Base-by-base conservation (phyloP, 192 early-diverging fungal species). In the Backusella macrospora region DNA sequence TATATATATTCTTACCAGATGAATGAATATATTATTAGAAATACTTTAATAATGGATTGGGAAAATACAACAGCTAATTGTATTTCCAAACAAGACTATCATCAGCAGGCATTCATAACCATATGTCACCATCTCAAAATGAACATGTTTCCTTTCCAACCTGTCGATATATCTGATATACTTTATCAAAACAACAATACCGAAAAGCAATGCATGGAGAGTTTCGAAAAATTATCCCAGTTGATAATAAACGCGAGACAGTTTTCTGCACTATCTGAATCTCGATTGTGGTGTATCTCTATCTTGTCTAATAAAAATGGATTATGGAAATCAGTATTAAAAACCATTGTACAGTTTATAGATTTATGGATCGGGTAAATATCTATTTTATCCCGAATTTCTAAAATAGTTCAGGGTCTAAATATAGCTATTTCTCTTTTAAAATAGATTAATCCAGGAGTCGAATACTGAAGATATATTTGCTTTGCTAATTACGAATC, bases 291-390 rank as follows among this genome's bases (percentile, higher is more conserved):
- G 37, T 71, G 70, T 21, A 15, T 71, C 18, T 52, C 34, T 1
- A 49, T 40, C 1, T 18, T 71, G 13, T 7, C 12, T 15, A 52
- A 39, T 42, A 34, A 39, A 7, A 29, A 39, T 39, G 48, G 47
- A 10, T 23, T 38, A 1, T 71, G 70, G 70, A 43, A 55, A 42
- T 71, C 70, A 15, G 49, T 71, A 26, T 21, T 71, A 71, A 71
- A 71, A 39, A 49, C 42, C 10, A 71, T 71, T 14, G 18, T 62
- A 12, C 70, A 71, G 49, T 71, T 71, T 43, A 52, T 34, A 29
- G 70, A 71, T 70, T 18, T 70, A 10, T 70, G 69, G 69, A 70
- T 55, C 48, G 34, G 47, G 69, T 70, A 70, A 69, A 16, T 47
- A 48, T n/a, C 21, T 38, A 38, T 1, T 9, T 16, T 13, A 18